Evolutionary conservation across 768 basidiomycete genomes (phyloP).

Genomic region (Vararia minispora): DNA sequence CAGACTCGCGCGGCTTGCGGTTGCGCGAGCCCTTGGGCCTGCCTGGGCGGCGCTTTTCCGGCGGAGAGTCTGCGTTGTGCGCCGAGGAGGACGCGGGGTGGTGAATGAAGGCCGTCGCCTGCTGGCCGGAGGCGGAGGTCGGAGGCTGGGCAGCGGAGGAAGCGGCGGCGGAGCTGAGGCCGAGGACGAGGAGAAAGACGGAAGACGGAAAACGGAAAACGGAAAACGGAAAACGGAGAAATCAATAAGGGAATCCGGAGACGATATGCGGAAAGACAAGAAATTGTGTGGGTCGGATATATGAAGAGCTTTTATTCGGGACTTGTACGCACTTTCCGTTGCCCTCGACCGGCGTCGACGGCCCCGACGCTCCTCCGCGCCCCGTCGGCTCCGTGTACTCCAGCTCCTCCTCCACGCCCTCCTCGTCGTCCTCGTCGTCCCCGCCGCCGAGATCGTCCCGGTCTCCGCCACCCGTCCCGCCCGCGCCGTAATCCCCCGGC

Average conservation of each 20-base stretch:
- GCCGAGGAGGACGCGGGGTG: constrained; percentile 17
- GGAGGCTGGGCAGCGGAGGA: constrained; percentile 15
- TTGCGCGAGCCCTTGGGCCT: constrained; percentile 76
- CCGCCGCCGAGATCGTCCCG: constrained; percentile 42
- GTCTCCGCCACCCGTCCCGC: constrained; percentile 16
- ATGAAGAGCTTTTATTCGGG: constrained; percentile 17
- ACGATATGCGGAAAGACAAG: constrained; percentile 5
- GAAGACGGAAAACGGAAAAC: constrained; percentile 9
- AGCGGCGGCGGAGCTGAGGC: constrained; percentile 17
- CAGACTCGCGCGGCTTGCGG: constrained; percentile 34
- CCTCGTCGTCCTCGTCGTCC: constrained; percentile 68
- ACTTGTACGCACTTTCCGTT: constrained; percentile 21
- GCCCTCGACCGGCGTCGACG: constrained; percentile 19
- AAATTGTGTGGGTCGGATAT: constrained; percentile 9
- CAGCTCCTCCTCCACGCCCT: constrained; percentile 59
- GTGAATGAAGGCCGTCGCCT: constrained; percentile 18
- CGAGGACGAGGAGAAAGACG: constrained; percentile 1
- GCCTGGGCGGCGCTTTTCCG: constrained; percentile 63
- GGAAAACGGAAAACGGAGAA: constrained; percentile 11
- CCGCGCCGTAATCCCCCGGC: constrained; percentile 15
- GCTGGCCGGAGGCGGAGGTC: constrained; percentile 8
- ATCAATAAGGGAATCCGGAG: constrained; percentile 4
- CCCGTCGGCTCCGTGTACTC: too few species aligned
- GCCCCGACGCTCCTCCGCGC: too few species aligned
- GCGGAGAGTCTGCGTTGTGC: constrained; percentile 22